phyloP scores from a whole-genome alignment of 345 rosid species.

The Ailanthus altissimus region DNA sequence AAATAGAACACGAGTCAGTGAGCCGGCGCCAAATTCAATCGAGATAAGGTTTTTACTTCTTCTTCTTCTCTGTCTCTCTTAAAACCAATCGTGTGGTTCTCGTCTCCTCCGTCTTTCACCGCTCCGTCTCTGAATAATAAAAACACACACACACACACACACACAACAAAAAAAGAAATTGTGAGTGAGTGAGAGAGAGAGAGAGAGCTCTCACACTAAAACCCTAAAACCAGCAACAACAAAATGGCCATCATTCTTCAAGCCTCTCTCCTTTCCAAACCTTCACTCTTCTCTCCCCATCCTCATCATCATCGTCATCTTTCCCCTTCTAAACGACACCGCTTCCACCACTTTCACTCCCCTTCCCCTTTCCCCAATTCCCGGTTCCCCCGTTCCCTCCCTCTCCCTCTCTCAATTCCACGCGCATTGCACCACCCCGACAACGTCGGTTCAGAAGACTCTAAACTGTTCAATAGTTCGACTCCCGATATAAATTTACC shows the following conservation, averaged over 20 bases:
- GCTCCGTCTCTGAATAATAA: neutral
- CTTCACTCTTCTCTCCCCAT: conserved; percentile 32
- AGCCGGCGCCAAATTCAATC: conserved; percentile 49
- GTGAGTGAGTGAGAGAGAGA: neutral
- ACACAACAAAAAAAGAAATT: neutral
- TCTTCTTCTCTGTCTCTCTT: neutral
- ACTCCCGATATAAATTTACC: conserved; percentile 5
- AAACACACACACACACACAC: neutral
- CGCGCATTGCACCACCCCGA: conserved; percentile 62
- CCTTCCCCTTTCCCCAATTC: too few relatives aligned
- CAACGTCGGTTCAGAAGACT: conserved; percentile 42
- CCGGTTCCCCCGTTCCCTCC: neutral
- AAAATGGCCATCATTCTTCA: conserved; percentile 66
- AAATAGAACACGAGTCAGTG: neutral
- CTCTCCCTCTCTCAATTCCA: conserved; percentile 25
- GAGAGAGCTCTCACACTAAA: conserved; percentile 19
- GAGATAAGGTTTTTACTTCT: conserved; percentile 40
- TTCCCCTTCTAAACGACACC: conserved; percentile 18
- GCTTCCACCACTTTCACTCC: neutral
- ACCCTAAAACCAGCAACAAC: conserved; percentile 37
- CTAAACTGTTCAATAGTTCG: conserved; percentile 30
- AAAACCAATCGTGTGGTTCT: conserved; percentile 4
- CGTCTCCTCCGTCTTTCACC: neutral
- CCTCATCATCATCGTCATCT: conserved; percentile 16
- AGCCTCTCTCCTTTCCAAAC: conserved; percentile 65